These are phyloP conservation scores for Penicillium chermesinum DNA, from an alignment of 495 filamentous ascomycete species.

Conservation along the genomic window DNA sequence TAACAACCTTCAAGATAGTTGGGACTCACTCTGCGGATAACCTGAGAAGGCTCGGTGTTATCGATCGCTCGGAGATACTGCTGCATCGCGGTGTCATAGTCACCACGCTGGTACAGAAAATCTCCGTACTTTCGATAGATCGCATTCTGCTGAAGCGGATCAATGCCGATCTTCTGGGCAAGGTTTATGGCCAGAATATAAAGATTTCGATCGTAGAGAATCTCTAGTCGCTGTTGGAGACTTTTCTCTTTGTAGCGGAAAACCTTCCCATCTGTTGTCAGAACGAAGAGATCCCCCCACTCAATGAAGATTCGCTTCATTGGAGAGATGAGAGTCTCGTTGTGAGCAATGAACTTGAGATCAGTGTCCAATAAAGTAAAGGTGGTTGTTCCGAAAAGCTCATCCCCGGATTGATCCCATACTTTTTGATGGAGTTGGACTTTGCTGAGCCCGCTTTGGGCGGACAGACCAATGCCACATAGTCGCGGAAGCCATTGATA, in stretches of 20 bases:
- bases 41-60: conserved; percentile 88
- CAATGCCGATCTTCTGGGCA: conserved; percentile 80
- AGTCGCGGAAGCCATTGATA: conserved; percentile 75
- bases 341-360: conserved; percentile 84
- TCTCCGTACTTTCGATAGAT: conserved; percentile 95
- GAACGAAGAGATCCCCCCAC: conserved; percentile 86
- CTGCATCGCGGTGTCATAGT: conserved; percentile 96
- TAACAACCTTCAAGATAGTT: neutral
- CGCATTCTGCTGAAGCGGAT: conserved; percentile 73
- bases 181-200: conserved; percentile 89
- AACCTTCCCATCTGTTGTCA: conserved; percentile 88
- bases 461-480: conserved; percentile 83
- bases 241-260: conserved; percentile 90
- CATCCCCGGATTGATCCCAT: conserved; percentile 65
- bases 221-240: conserved; percentile 84
- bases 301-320: conserved; percentile 76
- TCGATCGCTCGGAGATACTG: conserved; percentile 96
- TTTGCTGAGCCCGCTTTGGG: conserved; percentile 56
- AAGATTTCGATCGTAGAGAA: conserved; percentile 89
- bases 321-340: conserved; percentile 72
- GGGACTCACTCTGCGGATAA: conserved; percentile 71
- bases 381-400: conserved; percentile 72
- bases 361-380: conserved; percentile 89
- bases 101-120: conserved; percentile 87
- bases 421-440: conserved; percentile 51